Evolutionary conservation across 306 rosid genomes (phyloP), one percentile per base, ranked within the genome.

Genomic region (Prunus salicina): DNA sequence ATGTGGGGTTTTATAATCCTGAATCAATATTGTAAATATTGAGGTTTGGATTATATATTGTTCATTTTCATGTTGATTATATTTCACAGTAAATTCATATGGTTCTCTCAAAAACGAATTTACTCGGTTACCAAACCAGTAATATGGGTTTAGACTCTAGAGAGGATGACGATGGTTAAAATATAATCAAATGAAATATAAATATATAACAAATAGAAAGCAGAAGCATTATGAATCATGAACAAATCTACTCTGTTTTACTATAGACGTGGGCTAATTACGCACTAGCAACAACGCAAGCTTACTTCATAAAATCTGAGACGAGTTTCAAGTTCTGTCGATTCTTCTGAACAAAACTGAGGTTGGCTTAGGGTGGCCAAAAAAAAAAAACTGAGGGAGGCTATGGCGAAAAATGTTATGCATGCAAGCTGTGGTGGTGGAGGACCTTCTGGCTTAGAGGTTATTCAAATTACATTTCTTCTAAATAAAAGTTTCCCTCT

Each of bases 371-470:
- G 38, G 38, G 8, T 34, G 38, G 38, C 8, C n/a, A n/a, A n/a
- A 34, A 0, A 34, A 34, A 34, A 5, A n/a, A 66, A 24, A 12
- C 1, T 15, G n/a, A 45, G 43, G 43, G 43, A 38, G 69, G 60
- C 30, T 3, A 89, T 87, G 95, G 88, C 79, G 7, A 77, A 52
- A 15, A 78, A 60, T 55, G 87, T 85, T 30, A 89, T 93, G 98
- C 89, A 58, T 62, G 97, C 88, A 32, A 73, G 91, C 64, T 91
- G 85, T 47, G 93, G 92, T 38, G 43, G 8, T 20, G 91, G 91
- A 63, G 93, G 96, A 30, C 67, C 91, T 34, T 6, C 88, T 67
- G 89, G 49, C 41, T 79, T 93, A 51, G 77, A 81, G 93, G 95
- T 93, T 49, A 15, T 38, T 38, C 43, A 38, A 38, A 7, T 38